Evolutionary conservation across 441 rosid genomes (phyloP).

Genomic region (Eutrema salsugineum): DNA sequence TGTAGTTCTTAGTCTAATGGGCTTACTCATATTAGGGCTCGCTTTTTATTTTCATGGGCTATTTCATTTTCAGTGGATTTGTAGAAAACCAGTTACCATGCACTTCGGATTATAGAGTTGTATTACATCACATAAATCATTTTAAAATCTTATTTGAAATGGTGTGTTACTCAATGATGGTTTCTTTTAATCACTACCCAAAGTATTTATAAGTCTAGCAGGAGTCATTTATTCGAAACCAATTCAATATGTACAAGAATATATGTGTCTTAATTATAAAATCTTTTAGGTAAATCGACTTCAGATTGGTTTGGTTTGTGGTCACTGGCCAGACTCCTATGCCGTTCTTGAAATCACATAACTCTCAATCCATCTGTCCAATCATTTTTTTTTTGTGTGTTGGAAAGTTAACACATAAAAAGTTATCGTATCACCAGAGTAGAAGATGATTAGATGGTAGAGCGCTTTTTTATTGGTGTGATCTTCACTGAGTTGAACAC

Average conservation of each 20-base stretch:
- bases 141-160: no score
- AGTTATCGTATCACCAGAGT: background rate
- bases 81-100: no score
- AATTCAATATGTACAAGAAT: no score
- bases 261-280: background rate
- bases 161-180: background rate
- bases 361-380: background rate
- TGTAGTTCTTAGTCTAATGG: background rate
- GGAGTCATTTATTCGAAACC: background rate
- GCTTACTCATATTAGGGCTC: background rate
- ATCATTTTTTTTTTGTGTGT: background rate
- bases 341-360: background rate
- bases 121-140: background rate
- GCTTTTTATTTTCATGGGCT: background rate
- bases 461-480: background rate
- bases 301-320: background rate
- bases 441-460: background rate
- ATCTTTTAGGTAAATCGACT: background rate
- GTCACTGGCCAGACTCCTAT: no score
- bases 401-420: background rate
- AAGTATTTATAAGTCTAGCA: no score
- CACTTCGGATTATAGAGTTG: no score
- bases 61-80: background rate
- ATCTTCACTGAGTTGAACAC: no score
- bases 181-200: background rate